Conservation (phyloP, 441 rosid species). For the Arabidopsis hybrid region DNA sequence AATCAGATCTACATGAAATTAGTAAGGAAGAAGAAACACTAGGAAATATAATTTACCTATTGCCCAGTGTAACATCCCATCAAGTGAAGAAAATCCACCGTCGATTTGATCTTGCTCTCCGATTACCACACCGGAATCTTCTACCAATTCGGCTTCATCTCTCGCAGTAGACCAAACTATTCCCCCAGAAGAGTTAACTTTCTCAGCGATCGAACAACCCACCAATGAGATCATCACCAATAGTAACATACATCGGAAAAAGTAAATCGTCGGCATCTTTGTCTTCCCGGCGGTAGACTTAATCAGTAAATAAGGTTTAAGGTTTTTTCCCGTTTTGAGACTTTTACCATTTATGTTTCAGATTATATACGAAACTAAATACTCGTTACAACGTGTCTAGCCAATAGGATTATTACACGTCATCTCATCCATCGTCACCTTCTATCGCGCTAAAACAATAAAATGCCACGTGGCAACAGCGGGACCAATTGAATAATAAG, state of each 20-base stretch:
- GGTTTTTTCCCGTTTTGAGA: conserved; percentile 11
- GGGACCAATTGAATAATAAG: too few species aligned
- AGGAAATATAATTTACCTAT: conserved; percentile 56
- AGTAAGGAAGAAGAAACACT: not conserved
- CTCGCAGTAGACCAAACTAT: conserved; percentile 58
- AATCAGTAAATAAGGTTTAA: conserved; percentile 16
- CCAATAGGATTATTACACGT: conserved; percentile 40
- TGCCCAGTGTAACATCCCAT: conserved; percentile 96
- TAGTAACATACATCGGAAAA: conserved; percentile 7
- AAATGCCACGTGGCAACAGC: conserved; percentile 24
- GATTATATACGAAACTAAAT: conserved; percentile 25
- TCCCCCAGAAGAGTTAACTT: conserved; percentile 52
- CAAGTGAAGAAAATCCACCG: conserved; percentile 89
- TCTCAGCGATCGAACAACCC: conserved; percentile 47
- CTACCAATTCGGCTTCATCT: conserved; percentile 64
- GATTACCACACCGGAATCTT: conserved; percentile 50
- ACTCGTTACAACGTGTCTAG: conserved; percentile 30
- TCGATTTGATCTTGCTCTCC: conserved; percentile 63
- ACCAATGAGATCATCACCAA: conserved; percentile 19
- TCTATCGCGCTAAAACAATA: not conserved
- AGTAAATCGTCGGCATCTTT: conserved; percentile 18
- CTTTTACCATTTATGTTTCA: not conserved
- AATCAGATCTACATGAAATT: conserved; percentile 31
- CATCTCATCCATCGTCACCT: conserved; percentile 20
- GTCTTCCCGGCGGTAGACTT: conserved; percentile 23